Conservation (phyloP, 192 early-diverging fungal species). For the Coemansia sp. region DNA sequence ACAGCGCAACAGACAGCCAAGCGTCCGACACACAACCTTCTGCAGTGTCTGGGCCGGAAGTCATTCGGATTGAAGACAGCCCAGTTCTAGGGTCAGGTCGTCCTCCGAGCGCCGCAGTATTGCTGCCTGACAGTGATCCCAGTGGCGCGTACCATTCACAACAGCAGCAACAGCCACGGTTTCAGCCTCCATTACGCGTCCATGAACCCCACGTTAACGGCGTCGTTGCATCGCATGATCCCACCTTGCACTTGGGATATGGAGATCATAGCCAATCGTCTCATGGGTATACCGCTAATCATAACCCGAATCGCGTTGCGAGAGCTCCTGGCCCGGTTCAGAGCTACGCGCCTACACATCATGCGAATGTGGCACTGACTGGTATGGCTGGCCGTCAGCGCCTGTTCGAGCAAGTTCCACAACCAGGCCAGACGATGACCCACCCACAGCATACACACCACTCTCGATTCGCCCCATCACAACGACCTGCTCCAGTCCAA, state of each 20-base stretch:
- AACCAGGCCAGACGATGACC: background rate
- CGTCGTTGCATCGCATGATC: background rate
- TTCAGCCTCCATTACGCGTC: background rate
- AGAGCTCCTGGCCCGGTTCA: background rate
- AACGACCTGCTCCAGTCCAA: background rate
- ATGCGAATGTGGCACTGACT: background rate
- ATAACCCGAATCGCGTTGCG: background rate
- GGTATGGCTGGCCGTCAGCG: background rate
- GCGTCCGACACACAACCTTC: background rate
- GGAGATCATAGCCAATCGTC: background rate
- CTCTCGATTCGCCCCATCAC: background rate
- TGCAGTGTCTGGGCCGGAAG: background rate
- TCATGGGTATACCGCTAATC: background rate
- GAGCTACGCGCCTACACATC: background rate
- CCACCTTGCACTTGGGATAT: background rate
- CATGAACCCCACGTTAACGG: background rate
- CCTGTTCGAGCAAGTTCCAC: background rate
- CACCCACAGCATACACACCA: background rate
- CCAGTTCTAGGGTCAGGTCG: background rate
- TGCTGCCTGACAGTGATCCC: background rate
- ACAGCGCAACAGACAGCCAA: background rate
- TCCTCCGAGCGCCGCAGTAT: background rate
- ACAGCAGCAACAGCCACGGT: background rate
- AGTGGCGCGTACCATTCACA: background rate
- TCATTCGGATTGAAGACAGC: slow-evolving; percentile 5